Conservation (phyloP, 768 basidiomycete genomes). For the Lepiota brunneoincarnata region DNA sequence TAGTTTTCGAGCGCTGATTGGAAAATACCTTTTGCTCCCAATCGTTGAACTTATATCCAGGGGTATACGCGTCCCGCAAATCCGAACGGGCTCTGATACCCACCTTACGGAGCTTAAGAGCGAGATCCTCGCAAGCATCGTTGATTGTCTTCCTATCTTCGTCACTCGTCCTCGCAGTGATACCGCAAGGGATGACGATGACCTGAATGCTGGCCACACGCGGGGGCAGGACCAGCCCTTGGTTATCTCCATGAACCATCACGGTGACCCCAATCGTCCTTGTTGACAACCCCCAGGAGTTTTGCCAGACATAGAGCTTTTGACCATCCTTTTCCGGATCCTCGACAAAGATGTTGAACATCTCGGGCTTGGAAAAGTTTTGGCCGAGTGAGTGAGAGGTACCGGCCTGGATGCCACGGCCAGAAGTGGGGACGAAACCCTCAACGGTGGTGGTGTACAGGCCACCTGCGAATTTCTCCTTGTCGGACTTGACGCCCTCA, state of each 20-base stretch:
- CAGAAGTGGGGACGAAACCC: slow-evolving; percentile 95
- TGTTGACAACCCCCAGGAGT: slow-evolving; percentile 98
- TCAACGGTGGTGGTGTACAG: slow-evolving; percentile 98
- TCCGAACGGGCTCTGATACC: slow-evolving; percentile 88
- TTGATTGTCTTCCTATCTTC: slow-evolving; percentile 70
- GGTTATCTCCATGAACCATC: slow-evolving; percentile 98
- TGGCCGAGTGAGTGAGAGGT: slow-evolving; percentile 98
- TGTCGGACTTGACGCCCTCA: slow-evolving; percentile 95
- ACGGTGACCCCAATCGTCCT: slow-evolving; percentile 98
- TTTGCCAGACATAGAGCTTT: slow-evolving; percentile 93
- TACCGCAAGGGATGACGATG: slow-evolving; percentile 89
- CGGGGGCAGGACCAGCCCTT: slow-evolving; percentile 96
- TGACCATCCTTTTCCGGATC: slow-evolving; percentile 66
- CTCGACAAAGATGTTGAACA: slow-evolving; percentile 98
- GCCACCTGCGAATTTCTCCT: slow-evolving; percentile 98
- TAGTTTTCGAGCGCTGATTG: background rate
- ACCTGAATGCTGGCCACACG: slow-evolving; percentile 92
- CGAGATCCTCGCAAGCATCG: slow-evolving; percentile 74
- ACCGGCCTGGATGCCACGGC: slow-evolving; percentile 96
- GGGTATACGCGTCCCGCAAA: slow-evolving; percentile 92
- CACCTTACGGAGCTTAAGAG: slow-evolving; percentile 63
- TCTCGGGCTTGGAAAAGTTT: slow-evolving; percentile 93
- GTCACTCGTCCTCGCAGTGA: slow-evolving; percentile 81
- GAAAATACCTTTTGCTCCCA: slow-evolving; percentile 92
- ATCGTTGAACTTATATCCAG: slow-evolving; percentile 98